A percentile compares a stretch with the other conserved stretches of the same genome.
These are phyloP conservation scores for Harrya chromipes DNA, from an alignment of 768 basidiomycete species.

Conservation along the genomic window DNA sequence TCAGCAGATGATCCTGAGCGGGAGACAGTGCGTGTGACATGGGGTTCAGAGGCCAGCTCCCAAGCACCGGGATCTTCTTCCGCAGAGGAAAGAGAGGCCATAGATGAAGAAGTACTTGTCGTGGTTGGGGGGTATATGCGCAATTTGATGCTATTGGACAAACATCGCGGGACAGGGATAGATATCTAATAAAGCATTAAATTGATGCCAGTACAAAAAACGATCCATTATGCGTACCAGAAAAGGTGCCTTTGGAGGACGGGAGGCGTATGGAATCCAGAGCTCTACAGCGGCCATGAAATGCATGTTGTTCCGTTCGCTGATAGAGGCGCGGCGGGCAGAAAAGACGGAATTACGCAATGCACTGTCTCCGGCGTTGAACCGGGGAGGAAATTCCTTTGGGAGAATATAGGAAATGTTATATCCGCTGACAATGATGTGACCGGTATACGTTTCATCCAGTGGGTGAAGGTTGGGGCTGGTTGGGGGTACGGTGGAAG, in stretches of 20 bases:
- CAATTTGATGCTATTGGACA: constrained; percentile 72
- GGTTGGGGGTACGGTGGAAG: constrained; percentile 33
- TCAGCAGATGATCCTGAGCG: constrained; percentile 62
- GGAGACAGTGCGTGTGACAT: constrained; percentile 57
- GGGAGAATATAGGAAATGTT: constrained; percentile 75
- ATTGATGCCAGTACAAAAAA: constrained; percentile 1
- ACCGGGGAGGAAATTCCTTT: constrained; percentile 51
- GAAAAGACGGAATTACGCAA: constrained; percentile 24
- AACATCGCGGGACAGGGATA: constrained; percentile 73
- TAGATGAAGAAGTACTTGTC: constrained; percentile 50
- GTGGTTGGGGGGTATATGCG: constrained; percentile 66
- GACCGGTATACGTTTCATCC: constrained; percentile 68
- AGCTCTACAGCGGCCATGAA: constrained; percentile 83
- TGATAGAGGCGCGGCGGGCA: constrained; percentile 48
- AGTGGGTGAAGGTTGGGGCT: constrained; percentile 39
- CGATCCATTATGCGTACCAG: constrained; percentile 42
- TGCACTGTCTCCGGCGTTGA: constrained; percentile 21
- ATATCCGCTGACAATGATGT: constrained; percentile 74
- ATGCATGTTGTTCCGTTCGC: constrained; percentile 56
- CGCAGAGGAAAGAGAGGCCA: constrained; percentile 72
- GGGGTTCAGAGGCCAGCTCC: constrained; percentile 77
- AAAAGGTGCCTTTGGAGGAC: constrained; percentile 72
- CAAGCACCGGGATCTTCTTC: constrained; percentile 68
- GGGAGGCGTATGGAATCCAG: constrained; percentile 64
- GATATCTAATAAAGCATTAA: constrained; percentile 48